phyloP scores from a whole-genome alignment of 2,329 filamentous ascomycete genomes.

The Pyricularia sp. region DNA sequence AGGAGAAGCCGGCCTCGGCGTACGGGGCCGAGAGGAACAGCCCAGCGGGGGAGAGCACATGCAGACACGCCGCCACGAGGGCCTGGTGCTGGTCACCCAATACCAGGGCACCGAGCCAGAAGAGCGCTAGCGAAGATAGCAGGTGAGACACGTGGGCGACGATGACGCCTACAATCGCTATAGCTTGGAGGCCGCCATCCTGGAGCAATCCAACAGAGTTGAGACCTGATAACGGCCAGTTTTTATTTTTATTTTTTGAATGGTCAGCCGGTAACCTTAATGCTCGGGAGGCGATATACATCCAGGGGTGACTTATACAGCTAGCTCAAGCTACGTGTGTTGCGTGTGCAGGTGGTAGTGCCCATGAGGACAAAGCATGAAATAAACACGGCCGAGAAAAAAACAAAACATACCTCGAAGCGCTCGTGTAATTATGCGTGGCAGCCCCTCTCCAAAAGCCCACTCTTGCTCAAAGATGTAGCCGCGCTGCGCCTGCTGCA shows the following conservation, averaged over 20 bases:
- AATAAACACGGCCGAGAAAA: no score
- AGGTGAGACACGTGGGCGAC: conserved; percentile 67
- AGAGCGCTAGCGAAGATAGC: conserved; percentile 40
- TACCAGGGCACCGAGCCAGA: conserved; percentile 9
- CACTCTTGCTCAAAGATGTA: conserved; percentile 72
- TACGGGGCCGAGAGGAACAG: conserved; percentile 83
- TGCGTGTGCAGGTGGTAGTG: not conserved
- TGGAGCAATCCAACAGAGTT: not conserved
- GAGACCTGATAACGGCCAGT: not conserved
- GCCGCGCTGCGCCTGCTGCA: conserved; percentile 46
- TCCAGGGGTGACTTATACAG: not conserved
- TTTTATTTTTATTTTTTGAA: no score
- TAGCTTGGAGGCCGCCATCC: conserved; percentile 2
- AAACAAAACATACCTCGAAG: conserved; percentile 14
- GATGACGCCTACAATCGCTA: conserved; percentile 42
- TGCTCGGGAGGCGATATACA: not conserved
- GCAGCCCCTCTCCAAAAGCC: conserved; percentile 54
- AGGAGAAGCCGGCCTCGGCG: conserved; percentile 65
- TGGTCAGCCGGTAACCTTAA: not conserved
- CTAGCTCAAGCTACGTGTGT: not conserved
- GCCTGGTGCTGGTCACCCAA: conserved; percentile 28
- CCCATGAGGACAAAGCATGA: not conserved
- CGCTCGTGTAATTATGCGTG: conserved; percentile 26
- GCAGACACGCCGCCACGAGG: conserved; percentile 57
- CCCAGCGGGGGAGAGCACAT: conserved; percentile 77